Base-by-base conservation (phyloP, 1,284 basidiomycete species). In the Sanghuangporus weigelae region DNA sequence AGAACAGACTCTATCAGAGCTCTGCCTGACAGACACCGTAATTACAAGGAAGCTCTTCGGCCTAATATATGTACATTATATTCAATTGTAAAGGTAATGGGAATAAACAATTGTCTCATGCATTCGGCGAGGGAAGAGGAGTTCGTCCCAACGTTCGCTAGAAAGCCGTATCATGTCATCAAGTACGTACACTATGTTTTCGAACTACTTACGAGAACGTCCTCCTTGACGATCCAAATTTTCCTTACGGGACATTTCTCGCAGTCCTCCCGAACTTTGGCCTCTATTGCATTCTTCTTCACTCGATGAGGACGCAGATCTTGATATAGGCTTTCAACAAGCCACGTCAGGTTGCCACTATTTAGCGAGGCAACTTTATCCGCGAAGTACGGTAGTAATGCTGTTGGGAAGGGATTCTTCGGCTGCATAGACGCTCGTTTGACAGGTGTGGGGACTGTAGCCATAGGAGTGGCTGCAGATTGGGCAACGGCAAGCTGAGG, bases 271-370 rank as follows among this genome's bases (percentile, higher is more conserved):
- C 82, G 79, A 39, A 93, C 78, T 73, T 93, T 93, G 7, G 84
- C 85, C 74, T 92, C 90, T 57, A 93, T 86, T 6, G 89, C 85
- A 56, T 87, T 89, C 78, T 93, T 93, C 78, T 87, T 92, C 63
- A 93, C 82, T 63, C 86, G 86, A 66, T 87, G 76, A 10, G 71
- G 74, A 53, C 82, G 82, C 53, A 93, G 76, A 40, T 88, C 87
- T 66, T 86, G 83, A 69, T 87, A 84, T 65, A 93, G 80, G 11
- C 83, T 81, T 67, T 92, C 90, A 0, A 92, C 81, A 31, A 93
- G 81, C 62, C 85, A 81, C 7, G 79, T 80, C 31, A 92, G 76
- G 67, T 78, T 91, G 16, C 78, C 77, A 1, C 85, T 85, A 59
- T 82, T 79, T 16, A 85, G 76, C 36, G 76, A 74, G 26, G 76